Percentiles rank a stretch among this genome's conserved stretches.
Conservation (phyloP, 768 basidiomycete genomes). For the Russula emetica region DNA sequence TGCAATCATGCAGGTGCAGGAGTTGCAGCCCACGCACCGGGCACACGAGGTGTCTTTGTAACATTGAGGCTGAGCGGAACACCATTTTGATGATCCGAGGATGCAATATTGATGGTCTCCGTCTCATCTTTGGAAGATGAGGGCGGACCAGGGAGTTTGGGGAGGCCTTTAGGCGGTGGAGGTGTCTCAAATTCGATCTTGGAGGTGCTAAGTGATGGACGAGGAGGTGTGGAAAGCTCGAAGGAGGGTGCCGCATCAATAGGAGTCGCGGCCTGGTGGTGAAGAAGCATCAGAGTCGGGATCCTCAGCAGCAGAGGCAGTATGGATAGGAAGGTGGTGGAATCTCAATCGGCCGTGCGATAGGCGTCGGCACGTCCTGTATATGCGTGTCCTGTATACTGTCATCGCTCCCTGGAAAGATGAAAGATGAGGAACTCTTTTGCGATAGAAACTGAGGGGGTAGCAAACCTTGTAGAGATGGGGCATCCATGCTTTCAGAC, state of each 20-base stretch:
- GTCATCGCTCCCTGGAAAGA: conserved; percentile 39
- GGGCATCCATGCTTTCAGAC: background rate
- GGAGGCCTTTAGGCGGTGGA: conserved; percentile 56
- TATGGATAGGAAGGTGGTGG: conserved; percentile 14
- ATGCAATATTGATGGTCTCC: conserved; percentile 33
- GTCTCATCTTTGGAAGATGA: conserved; percentile 51
- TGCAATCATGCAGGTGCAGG: conserved; percentile 33
- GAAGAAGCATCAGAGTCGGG: background rate
- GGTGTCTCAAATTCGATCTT: conserved; percentile 55
- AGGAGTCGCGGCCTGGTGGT: conserved; percentile 28
- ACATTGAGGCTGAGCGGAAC: conserved; percentile 33
- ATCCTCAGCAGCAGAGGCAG: background rate
- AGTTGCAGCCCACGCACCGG: conserved; percentile 45
- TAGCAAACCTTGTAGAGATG: conserved; percentile 16
- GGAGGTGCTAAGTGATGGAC: conserved; percentile 41
- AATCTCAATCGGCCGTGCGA: conserved; percentile 22
- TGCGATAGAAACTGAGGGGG: conserved; percentile 26
- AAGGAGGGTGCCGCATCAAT: conserved; percentile 25
- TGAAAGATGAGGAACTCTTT: conserved; percentile 19
- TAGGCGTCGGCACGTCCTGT: conserved; percentile 21
- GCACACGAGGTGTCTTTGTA: conserved; percentile 45
- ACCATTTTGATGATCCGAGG: conserved; percentile 27
- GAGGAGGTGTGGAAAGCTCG: conserved; percentile 47
- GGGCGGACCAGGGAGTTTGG: conserved; percentile 64
- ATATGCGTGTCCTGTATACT: no score